Percentiles rank a stretch among this genome's conserved stretches.
These are phyloP conservation scores for Aspergillus novofumigatus DNA, from an alignment of 2,329 filamentous ascomycete genomes.

Conservation along the genomic window DNA sequence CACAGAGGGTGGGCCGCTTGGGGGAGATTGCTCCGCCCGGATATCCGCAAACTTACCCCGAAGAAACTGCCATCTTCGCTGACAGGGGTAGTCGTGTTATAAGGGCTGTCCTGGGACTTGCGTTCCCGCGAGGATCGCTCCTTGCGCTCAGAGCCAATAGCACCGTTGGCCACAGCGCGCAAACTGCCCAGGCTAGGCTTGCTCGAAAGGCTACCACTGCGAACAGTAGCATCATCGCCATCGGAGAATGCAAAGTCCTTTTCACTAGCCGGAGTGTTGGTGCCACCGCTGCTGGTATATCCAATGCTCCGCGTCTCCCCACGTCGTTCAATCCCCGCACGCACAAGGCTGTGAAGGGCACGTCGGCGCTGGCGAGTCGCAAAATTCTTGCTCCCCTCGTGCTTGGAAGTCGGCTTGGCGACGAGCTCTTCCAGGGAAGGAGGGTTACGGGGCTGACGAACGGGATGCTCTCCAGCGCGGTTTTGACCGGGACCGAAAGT, in stretches of 20 bases:
- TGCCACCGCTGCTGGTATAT: conserved; percentile 61
- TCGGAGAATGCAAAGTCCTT: conserved; percentile 64
- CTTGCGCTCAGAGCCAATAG: conserved; percentile 83
- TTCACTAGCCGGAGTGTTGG: conserved; percentile 87
- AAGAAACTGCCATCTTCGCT: conserved; percentile 57
- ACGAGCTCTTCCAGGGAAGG: conserved; percentile 88
- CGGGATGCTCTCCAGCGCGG: conserved; percentile 88
- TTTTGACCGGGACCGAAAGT: conserved; percentile 89
- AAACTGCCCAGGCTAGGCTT: conserved; percentile 70
- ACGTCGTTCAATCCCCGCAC: conserved; percentile 81
- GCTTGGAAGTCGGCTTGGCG: conserved; percentile 82
- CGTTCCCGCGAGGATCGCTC: conserved; percentile 59
- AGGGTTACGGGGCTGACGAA: conserved; percentile 88
- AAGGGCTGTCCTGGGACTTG: conserved; percentile 50
- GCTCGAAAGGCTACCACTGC: conserved; percentile 76
- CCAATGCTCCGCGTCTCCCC: conserved; percentile 65
- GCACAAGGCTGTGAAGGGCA: conserved; percentile 86
- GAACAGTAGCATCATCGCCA: conserved; percentile 70
- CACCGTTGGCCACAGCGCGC: conserved; percentile 72
- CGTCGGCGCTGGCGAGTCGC: conserved; percentile 85
- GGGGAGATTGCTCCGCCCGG: conserved; percentile 36
- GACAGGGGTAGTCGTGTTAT: conserved; percentile 61
- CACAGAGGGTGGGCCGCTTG: conserved; percentile 32
- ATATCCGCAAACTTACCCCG: conserved; percentile 53
- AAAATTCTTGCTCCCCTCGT: conserved; percentile 97